Conservation (phyloP, 2,329 filamentous ascomycete species). For the Drechslerella coelobrocha region DNA sequence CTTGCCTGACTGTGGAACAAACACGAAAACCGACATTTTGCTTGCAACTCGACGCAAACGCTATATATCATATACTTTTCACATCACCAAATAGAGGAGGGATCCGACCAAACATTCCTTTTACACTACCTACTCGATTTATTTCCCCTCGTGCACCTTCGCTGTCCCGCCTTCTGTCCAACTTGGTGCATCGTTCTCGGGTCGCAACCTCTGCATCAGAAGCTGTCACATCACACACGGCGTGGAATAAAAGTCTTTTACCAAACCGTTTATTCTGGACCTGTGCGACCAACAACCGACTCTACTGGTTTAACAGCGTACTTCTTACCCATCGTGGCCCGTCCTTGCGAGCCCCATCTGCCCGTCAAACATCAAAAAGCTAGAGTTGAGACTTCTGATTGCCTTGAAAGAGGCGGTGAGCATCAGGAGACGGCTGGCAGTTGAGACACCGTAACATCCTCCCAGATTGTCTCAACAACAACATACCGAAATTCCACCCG, state of each 20-base stretch:
- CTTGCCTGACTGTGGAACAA: conserved; percentile 27
- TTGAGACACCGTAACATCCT: conserved; percentile 26
- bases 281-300: conserved; percentile 35
- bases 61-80: conserved; percentile 5
- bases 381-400: conserved; percentile 33
- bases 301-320: conserved; percentile 25
- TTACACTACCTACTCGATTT: neutral
- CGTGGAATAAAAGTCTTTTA: conserved; percentile 32
- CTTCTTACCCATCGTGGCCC: conserved; percentile 6
- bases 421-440: conserved; percentile 20
- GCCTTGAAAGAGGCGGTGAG: conserved; percentile 22
- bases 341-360: conserved; percentile 26
- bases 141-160: neutral
- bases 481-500: conserved; percentile 14
- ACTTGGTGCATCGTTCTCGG: conserved; percentile 34
- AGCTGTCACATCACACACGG: conserved; percentile 39
- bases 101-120: conserved; percentile 4
- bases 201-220: conserved; percentile 42
- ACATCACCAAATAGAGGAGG: neutral
- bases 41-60: conserved; percentile 5
- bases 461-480: conserved; percentile 31
- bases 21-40: conserved; percentile 15
- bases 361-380: conserved; percentile 25
- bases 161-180: conserved; percentile 21
- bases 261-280: conserved; percentile 46